These are phyloP conservation scores for Moesziomyces sp. DNA, from an alignment of 1,284 basidiomycete genomes.

Conservation along the genomic window DNA sequence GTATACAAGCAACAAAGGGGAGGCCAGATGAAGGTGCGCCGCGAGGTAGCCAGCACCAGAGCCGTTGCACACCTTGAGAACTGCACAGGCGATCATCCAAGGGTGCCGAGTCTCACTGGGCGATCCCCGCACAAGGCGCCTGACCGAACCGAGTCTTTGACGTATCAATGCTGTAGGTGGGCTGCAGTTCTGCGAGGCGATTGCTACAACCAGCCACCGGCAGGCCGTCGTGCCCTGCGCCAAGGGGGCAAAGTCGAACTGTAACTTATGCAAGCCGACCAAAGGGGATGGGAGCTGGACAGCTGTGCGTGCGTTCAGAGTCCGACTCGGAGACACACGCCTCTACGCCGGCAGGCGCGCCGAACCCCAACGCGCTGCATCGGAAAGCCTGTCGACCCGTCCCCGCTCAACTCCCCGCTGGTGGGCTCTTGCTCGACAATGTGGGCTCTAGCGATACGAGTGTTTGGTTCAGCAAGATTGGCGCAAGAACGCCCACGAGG, in stretches of 20 bases:
- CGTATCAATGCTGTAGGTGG: constrained; percentile 7
- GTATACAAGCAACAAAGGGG: neutral
- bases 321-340: constrained; percentile 3
- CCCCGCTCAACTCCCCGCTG: too few relatives aligned
- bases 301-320: constrained; percentile 1
- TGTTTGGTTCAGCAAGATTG: too few relatives aligned
- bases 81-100: neutral
- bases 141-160: too few relatives aligned
- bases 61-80: neutral
- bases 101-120: neutral
- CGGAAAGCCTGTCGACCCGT: neutral
- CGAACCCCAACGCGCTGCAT: neutral
- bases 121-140: neutral
- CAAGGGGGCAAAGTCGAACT: neutral
- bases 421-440: too few relatives aligned
- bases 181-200: constrained; percentile 7
- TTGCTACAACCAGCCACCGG: neutral
- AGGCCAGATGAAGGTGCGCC: neutral
- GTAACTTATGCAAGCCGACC: too few relatives aligned
- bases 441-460: too few relatives aligned
- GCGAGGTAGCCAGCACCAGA: neutral
- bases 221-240: neutral
- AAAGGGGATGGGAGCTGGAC: neutral
- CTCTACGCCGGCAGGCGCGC: neutral
- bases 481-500: too few relatives aligned